These are phyloP conservation scores for Spinellus fusiger DNA, from an alignment of 192 early-diverging fungal genomes.

Conservation along the genomic window DNA sequence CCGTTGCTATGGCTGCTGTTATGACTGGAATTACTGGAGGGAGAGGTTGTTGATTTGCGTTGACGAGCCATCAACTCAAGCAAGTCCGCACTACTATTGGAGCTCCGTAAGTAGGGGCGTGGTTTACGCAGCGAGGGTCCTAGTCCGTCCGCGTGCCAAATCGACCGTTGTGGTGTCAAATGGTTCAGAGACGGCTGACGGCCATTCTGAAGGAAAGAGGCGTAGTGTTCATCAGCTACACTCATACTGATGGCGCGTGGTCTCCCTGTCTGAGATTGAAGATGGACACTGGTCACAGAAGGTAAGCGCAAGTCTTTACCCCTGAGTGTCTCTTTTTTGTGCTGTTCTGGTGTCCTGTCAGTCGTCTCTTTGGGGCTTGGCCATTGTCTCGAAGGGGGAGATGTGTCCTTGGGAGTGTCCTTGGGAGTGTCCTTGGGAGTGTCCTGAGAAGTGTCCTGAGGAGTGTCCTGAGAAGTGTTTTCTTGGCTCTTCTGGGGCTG, in stretches of 20 bases:
- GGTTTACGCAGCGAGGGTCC: neutral
- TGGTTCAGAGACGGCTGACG: neutral
- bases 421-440: too few species aligned
- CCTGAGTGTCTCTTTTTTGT: neutral
- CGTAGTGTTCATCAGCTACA: neutral
- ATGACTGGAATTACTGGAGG: neutral
- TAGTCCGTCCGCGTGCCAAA: neutral
- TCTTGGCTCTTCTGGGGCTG: neutral
- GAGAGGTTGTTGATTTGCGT: neutral
- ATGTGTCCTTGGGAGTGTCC: too few species aligned
- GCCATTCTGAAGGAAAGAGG: neutral
- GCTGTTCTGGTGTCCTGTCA: too few species aligned
- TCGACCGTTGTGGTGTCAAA: neutral
- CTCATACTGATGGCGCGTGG: constrained; percentile 9
- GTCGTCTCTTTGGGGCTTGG: too few species aligned
- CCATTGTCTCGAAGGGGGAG: too few species aligned
- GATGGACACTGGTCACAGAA: constrained; percentile 1
- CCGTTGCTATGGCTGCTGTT: neutral
- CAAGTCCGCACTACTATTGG: constrained; percentile 16
- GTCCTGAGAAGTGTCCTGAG: too few species aligned
- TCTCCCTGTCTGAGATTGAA: constrained; percentile 8
- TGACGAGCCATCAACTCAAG: constrained; percentile 10
- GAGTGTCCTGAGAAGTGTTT: too few species aligned
- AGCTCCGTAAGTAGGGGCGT: neutral
- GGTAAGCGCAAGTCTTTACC: neutral